These are phyloP conservation scores for Huntiella moniliformis DNA, from an alignment of 2,329 filamentous ascomycete genomes.

Conservation along the genomic window DNA sequence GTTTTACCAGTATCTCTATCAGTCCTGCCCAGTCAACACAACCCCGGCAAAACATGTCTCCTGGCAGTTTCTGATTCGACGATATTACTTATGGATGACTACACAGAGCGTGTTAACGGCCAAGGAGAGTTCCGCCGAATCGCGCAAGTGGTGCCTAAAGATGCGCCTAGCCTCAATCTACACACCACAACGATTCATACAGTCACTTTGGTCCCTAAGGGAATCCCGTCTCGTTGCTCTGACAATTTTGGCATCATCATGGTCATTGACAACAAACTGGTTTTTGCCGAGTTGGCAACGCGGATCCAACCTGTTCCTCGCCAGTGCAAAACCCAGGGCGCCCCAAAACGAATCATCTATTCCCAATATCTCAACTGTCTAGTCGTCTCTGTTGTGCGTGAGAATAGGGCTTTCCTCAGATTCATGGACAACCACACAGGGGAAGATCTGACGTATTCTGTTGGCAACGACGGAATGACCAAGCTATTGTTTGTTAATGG, in stretches of 20 bases:
- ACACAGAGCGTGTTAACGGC: constrained; percentile 15
- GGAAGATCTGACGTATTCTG: constrained; percentile 27
- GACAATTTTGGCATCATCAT: constrained; percentile 19
- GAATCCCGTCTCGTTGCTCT: neutral
- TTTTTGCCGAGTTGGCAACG: constrained; percentile 33
- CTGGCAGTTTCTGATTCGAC: constrained; percentile 31
- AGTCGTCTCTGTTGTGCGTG: constrained; percentile 30
- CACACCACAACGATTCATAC: constrained; percentile 1
- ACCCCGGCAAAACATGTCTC: constrained; percentile 15
- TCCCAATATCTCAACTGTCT: constrained; percentile 33
- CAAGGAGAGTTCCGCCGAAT: constrained; percentile 21
- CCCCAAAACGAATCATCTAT: constrained; percentile 34
- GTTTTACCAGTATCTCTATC: constrained; percentile 17
- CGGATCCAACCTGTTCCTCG: constrained; percentile 30
- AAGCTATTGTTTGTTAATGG: constrained; percentile 31
- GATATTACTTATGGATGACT: constrained; percentile 25
- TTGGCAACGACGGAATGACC: constrained; percentile 22
- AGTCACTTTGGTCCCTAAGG: constrained; percentile 4
- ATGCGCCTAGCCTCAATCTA: constrained; percentile 22
- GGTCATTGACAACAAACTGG: constrained; percentile 29
- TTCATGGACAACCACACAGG: constrained; percentile 41
- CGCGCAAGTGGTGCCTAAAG: constrained; percentile 31
- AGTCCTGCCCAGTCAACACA: neutral
- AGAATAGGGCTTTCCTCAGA: constrained; percentile 28
- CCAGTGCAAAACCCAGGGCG: constrained; percentile 27